Evolutionary conservation across 306 rosid genomes (phyloP), one percentile per base, ranked within the genome.

Genomic region (Sindora glabra): DNA sequence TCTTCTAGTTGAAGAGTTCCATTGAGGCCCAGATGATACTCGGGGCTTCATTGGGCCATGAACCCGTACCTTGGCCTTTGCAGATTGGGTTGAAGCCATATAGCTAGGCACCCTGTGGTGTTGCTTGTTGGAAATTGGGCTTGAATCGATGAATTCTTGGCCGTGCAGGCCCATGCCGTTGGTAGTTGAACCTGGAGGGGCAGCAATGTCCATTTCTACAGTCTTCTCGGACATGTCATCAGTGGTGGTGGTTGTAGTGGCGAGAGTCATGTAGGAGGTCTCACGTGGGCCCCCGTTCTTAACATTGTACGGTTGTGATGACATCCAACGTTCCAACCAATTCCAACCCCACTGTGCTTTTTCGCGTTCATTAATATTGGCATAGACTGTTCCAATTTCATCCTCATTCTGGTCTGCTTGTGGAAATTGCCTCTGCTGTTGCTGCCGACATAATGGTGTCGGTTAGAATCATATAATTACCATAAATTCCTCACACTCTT

Each of bases 291-390:
- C 71, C 25, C 70, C 1, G 47, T 57, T 71, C 36, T 69, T 75
- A 21, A 59, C 62, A 16, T 78, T 58, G 30, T 58, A 18, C 36
- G 84, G 83, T 21, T 86, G 87, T 13, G 89, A 72, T 6, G 81
- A 78, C 95, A 83, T 92, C 96, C 95, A 92, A 33, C 79, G 71
- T 47, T 92, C 95, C 10, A 92, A 79, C 95, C 94, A 89, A 62
- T 83, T 84, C 95, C 98, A 88, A 47, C 86, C 94, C 83, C 83
- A 47, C 27, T 86, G 83, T 22, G 75, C 73, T 56, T 76, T 79
- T n/a, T 79, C 94, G 0, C 34, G 57, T 33, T 67, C 84, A 16
- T 47, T 33, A 16, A 13, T 42, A 46, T 68, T 62, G 21, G 59
- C 56, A 56, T n/a, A n/a, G n/a, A n/a, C n/a, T n/a, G n/a, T n/a